Evolutionary conservation across 176 grass and related monocot species (phyloP), one percentile per base, ranked within the genome.

Genomic region (Oryza glumipatula): DNA sequence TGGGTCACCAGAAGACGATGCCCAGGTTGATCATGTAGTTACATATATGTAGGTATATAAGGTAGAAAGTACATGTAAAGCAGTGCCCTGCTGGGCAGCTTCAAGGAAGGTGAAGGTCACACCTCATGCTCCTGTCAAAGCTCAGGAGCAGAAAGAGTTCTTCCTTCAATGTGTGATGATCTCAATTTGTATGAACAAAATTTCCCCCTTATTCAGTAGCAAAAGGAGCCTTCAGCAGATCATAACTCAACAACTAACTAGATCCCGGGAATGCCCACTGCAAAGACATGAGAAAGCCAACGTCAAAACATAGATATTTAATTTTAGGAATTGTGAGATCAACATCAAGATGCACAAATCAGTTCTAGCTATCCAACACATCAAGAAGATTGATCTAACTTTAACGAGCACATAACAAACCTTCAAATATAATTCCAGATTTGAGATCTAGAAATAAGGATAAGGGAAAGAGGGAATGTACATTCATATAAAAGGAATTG

Each of bases 161-260:
- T 41, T 41, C 7, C 4, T 77, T 7, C 8, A 7, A 56, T 11
- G 11, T 24, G 75, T 63, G 47, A 72, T 3, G 54, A 11, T 39
- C 5, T 22, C 26, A 22, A 48, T 14, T 36, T 32, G 47, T 69
- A 58, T 22, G 36, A 79, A 79, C 83, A 85, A 85, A 77, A 47
- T 47, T 49, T 4, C 38, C 1, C 52, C 28, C 78, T n/a, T 52
- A 46, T 19, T 32, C 64, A 36, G 78, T 11, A 68, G 65, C 24
- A 52, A 51, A 80, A 68, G 1, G 1, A 69, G 65, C 65, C 78
- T 69, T 80, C 78, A 36, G 78, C 65, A 52, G 44, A 35, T 80
- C 10, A 4, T 44, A n/a, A 69, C 65, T 72, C 76, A 36, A 49
- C 52, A 48, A 21, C 24, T 64, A 64, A 71, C 52, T 72, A 44